Evolutionary conservation across 2,329 filamentous ascomycete species (phyloP), one percentile per base, ranked within the genome.

Genomic region (Ceratocystis smalleyi): DNA sequence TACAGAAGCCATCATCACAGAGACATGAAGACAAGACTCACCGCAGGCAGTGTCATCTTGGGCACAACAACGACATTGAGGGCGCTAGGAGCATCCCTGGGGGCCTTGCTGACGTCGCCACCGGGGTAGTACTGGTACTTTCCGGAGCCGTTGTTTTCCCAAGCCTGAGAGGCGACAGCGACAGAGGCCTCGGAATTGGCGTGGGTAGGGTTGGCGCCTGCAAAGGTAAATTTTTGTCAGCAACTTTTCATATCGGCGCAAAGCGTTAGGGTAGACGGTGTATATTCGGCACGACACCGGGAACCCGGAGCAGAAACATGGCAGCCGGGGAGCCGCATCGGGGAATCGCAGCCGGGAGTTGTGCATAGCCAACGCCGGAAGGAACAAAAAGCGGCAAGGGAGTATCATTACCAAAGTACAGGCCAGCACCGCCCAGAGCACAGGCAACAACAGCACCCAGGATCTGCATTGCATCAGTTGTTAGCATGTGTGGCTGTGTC

Each of bases 31-130:
- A 15, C 10, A 15, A 49, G 10, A 61, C 80, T 68, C 79, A 91
- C 88, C 86, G 87, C 91, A 73, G 94, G 91, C 70, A 97, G 81
- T 73, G 87, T 94, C 73, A 99, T 91, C 73, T 95, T 87, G 72
- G 94, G 94, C 64, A 99, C 81, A 74, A 99, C 86, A 71, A 96
- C 91, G 69, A 88, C 88, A 82, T 99, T 96, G 77, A 99, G 79
- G 68, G 94, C 94, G 76, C 89, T 95, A 69, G 94, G 94, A 67
- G 94, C 94, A 72, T 96, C 89, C 79, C 87, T 90, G 74, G 88
- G 87, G 68, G 83, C 78, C 73, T 85, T 80, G 76, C 73, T 85
- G 73, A 81, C 77, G 77, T 97, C 89, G 71, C 91, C 94, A 71
- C 89, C 88, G 66, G 91, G 91, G 80, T 89, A 84, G 78, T 90